A percentile compares a stretch with the other conserved stretches of the same genome.
Evolutionary conservation across 176 grass and related monocot genomes (phyloP).

Genomic region (Oryza brachyantha): DNA sequence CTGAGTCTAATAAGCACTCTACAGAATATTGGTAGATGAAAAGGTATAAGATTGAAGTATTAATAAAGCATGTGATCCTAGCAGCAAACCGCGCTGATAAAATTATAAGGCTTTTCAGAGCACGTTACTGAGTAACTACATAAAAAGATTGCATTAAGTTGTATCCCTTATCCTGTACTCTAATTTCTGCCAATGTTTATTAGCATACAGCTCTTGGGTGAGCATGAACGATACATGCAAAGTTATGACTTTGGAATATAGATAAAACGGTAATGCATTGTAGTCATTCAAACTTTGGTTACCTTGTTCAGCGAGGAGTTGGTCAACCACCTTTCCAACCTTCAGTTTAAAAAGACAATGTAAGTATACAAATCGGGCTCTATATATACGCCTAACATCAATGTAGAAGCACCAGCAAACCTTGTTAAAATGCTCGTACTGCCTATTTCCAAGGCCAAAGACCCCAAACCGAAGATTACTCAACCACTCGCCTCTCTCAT

Average conservation of each 20-base stretch:
- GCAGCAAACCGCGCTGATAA: neutral
- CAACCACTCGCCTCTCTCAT: slow-evolving; percentile 62
- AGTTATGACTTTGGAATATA: neutral
- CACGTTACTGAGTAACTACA: neutral
- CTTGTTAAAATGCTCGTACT: slow-evolving; percentile 98
- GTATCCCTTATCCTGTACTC: neutral
- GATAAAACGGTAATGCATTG: neutral
- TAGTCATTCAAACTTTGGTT: neutral
- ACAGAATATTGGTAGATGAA: neutral
- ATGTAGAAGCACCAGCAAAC: slow-evolving; percentile 33
- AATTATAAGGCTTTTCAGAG: neutral
- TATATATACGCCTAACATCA: neutral
- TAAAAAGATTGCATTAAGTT: neutral
- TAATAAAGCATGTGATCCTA: neutral
- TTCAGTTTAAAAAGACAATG: slow-evolving; percentile 16
- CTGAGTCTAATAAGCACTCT: neutral
- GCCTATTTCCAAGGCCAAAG: slow-evolving; percentile 79
- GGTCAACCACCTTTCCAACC: slow-evolving; percentile 79
- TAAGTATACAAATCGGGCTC: neutral
- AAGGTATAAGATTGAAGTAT: neutral
- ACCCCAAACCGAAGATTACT: slow-evolving; percentile 58
- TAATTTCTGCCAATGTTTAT: neutral
- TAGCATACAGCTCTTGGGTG: neutral
- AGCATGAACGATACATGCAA: neutral
- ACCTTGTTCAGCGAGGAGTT: slow-evolving; percentile 81